A percentile compares a stretch with the other conserved stretches of the same genome.
Evolutionary conservation across 306 rosid genomes (phyloP).

Genomic region (Carpinus viminea): DNA sequence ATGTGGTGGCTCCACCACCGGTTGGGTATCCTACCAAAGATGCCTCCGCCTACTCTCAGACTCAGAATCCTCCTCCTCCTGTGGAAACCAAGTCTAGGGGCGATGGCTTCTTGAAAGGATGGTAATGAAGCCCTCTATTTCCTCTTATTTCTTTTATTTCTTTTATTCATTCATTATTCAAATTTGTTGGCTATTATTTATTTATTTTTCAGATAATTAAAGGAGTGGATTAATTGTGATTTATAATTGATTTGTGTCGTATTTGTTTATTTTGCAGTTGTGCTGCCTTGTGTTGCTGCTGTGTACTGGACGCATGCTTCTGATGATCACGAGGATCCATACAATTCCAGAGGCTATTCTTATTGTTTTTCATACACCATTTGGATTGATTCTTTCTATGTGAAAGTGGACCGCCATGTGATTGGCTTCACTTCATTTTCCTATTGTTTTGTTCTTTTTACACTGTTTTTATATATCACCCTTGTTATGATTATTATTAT

Average conservation of each 20-base stretch:
- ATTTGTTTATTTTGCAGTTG: constrained; percentile 40
- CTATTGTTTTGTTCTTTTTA: too few relatives aligned
- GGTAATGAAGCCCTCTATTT: constrained; percentile 38
- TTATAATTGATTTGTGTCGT: neutral
- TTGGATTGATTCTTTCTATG: too few relatives aligned
- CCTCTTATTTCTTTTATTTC: neutral
- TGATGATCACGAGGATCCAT: constrained; percentile 10
- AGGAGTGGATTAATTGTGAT: neutral
- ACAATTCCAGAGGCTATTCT: neutral
- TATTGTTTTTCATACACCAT: too few relatives aligned
- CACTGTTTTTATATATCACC: too few relatives aligned
- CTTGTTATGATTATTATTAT: too few relatives aligned
- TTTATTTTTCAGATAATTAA: neutral
- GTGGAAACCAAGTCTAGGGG: constrained; percentile 66
- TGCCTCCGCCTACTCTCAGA: constrained; percentile 32
- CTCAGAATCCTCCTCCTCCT: constrained; percentile 27
- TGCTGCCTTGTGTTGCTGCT: constrained; percentile 82
- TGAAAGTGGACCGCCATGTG: too few relatives aligned
- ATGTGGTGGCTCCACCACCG: constrained; percentile 49
- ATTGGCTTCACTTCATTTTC: too few relatives aligned
- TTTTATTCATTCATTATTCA: neutral
- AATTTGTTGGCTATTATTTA: neutral
- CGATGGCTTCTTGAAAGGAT: constrained; percentile 88
- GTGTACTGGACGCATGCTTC: constrained; percentile 73
- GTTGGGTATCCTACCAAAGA: constrained; percentile 70